phyloP scores from a whole-genome alignment of 2,329 filamentous ascomycete species.

The Aureobasidium sp. region DNA sequence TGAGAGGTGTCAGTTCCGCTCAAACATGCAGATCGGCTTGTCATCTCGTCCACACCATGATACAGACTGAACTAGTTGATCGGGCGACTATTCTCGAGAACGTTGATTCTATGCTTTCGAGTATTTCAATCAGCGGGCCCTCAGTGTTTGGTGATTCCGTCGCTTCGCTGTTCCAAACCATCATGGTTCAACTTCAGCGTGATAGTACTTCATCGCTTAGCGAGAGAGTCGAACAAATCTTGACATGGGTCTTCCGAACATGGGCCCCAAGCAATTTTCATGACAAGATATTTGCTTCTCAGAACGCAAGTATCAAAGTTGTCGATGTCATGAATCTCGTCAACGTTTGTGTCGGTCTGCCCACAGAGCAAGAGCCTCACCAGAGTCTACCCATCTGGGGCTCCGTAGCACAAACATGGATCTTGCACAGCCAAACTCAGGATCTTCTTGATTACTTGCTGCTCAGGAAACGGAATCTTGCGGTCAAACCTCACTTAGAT shows the following conservation, averaged over 20 bases:
- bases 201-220: constrained; percentile 63
- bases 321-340: constrained; percentile 62
- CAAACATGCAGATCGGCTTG: constrained; percentile 71
- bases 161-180: constrained; percentile 61
- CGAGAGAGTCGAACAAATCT: constrained; percentile 61
- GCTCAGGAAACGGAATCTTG: constrained; percentile 21
- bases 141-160: constrained; percentile 72
- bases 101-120: constrained; percentile 64
- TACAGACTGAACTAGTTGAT: constrained; percentile 59
- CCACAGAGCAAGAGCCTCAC: constrained; percentile 20
- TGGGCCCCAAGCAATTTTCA: constrained; percentile 66
- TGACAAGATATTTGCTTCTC: constrained; percentile 61
- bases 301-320: constrained; percentile 57
- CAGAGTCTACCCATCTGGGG: constrained; percentile 33
- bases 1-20: constrained; percentile 62
- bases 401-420: constrained; percentile 38
- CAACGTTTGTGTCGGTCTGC: constrained; percentile 58
- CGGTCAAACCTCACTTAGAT: background rate
- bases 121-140: constrained; percentile 76
- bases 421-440: constrained; percentile 34
- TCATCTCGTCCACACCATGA: constrained; percentile 61
- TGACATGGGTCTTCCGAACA: constrained; percentile 72
- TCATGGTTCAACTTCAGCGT: constrained; percentile 60
- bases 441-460: constrained; percentile 46
- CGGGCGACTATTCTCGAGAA: constrained; percentile 62